Evolutionary conservation across 768 basidiomycete species (phyloP), one percentile per base, ranked within the genome.

Genomic region (Mycena vitilis): DNA sequence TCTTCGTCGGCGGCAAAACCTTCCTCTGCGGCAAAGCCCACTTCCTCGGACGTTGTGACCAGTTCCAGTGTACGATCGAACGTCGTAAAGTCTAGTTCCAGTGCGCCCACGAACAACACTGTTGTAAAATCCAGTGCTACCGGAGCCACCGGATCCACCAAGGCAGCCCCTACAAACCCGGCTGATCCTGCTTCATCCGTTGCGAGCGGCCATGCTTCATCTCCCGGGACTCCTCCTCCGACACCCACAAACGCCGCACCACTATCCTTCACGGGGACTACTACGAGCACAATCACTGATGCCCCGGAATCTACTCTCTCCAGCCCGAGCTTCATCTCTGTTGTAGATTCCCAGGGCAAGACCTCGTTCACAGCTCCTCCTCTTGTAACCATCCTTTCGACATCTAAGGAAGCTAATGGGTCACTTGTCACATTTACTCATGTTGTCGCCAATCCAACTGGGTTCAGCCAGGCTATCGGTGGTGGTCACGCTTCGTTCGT

Each of bases 371-470:
- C 81, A 0, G 81, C 83, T 1, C 87, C 86, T 13, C 76, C 85
- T 10, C 68, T 86, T 20, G 78, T 88, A 37, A 87, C 87, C 4
- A 77, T 84, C 25, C 68, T 82, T 52, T 84, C 79, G 38, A 83
- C 86, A 7, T 84, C 85, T 3, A 85, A 83, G 20, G 78, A 79
- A 64, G 67, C 84, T 9, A 78, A 86, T 70, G 86, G 88, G 11
- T 73, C 75, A 22, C 71, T 83, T 25, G 76, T 84, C 22, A 88
- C 87, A 4, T 75, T 82, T 63, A 90, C 89, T 1, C 83, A 87
- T 57, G 79, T 88, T 45, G 79, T 87, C 30, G 85, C 87, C 7
- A 89, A 88, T 73, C 86, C 84, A 54, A 78, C 82, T 23, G 78
- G 76, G 15, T 71, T 77, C 40, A 76, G 73, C 56, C 69, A 60